phyloP scores from a whole-genome alignment of 2,329 filamentous ascomycete species.

The Xylariaceae sp. region DNA sequence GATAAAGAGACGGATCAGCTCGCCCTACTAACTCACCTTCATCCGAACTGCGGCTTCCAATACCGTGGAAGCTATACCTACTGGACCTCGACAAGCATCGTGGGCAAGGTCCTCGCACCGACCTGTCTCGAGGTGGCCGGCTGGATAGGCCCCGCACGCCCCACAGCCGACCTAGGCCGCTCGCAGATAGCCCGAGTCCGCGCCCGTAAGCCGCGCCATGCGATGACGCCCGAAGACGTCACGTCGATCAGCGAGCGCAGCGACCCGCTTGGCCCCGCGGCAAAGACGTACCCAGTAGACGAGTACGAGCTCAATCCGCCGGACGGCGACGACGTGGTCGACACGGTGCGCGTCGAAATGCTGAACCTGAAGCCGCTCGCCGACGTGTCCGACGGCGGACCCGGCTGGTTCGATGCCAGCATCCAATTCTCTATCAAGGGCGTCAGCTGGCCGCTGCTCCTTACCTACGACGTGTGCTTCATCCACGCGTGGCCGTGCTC shows the following conservation, averaged over 20 bases:
- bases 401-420: slow-evolving; percentile 55
- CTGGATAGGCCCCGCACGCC: slow-evolving; percentile 69
- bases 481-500: slow-evolving; percentile 62
- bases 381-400: slow-evolving; percentile 32
- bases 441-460: slow-evolving; percentile 58
- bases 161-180: slow-evolving; percentile 61
- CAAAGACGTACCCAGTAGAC: slow-evolving; percentile 58
- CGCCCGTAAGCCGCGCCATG: slow-evolving; percentile 54
- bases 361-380: slow-evolving; percentile 53
- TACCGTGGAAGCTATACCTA: slow-evolving; percentile 71
- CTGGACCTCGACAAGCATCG: slow-evolving; percentile 68
- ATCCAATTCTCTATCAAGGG: slow-evolving; percentile 62
- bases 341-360: slow-evolving; percentile 66
- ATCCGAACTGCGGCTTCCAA: slow-evolving; percentile 69
- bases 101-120: slow-evolving; percentile 70
- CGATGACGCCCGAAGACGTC: slow-evolving; percentile 56
- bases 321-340: slow-evolving; percentile 53
- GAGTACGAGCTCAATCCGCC: slow-evolving; percentile 63
- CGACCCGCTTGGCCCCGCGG: slow-evolving; percentile 62
- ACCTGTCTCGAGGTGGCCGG: slow-evolving; percentile 67
- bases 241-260: slow-evolving; percentile 63
- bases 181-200: slow-evolving; percentile 68
- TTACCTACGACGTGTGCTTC: slow-evolving; percentile 63
- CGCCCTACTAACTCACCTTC: slow-evolving; percentile 62
- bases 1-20: slow-evolving; percentile 62